These are phyloP conservation scores for Colletotrichum shisoi DNA, from an alignment of 2,329 filamentous ascomycete species.

Conservation along the genomic window DNA sequence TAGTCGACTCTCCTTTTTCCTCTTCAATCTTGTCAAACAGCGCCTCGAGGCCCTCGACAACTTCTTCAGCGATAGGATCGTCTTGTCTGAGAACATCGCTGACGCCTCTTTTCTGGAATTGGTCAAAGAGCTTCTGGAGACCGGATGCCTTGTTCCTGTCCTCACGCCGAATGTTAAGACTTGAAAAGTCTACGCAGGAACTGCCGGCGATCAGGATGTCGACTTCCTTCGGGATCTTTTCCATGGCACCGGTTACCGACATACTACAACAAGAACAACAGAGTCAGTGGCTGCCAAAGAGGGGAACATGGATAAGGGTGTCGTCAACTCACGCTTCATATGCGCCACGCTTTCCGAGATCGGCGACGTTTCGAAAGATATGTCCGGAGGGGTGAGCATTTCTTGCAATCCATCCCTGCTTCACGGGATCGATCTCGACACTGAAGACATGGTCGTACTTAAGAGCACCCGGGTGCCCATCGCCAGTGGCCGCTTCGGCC, in stretches of 20 bases:
- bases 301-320: constrained; percentile 13
- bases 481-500: constrained; percentile 50
- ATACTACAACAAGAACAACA: constrained; percentile 52
- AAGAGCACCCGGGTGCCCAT: constrained; percentile 49
- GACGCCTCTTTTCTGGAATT: constrained; percentile 53
- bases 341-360: constrained; percentile 55
- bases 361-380: constrained; percentile 67
- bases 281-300: constrained; percentile 29
- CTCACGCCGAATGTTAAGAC: constrained; percentile 62
- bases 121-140: constrained; percentile 61
- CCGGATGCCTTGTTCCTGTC: constrained; percentile 58
- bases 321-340: constrained; percentile 54
- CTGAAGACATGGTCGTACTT: constrained; percentile 65
- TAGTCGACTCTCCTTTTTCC: constrained; percentile 67
- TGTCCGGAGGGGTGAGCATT: constrained; percentile 60
- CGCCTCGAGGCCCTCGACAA: constrained; percentile 44
- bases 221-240: constrained; percentile 62
- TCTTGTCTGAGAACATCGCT: constrained; percentile 52
- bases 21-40: constrained; percentile 65
- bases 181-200: constrained; percentile 78
- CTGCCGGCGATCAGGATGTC: constrained; percentile 77
- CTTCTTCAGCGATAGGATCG: background rate
- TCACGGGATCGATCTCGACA: constrained; percentile 69
- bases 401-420: constrained; percentile 69
- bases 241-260: constrained; percentile 71